phyloP scores from a whole-genome alignment of 768 basidiomycete genomes.

The Mycena belliarum region DNA sequence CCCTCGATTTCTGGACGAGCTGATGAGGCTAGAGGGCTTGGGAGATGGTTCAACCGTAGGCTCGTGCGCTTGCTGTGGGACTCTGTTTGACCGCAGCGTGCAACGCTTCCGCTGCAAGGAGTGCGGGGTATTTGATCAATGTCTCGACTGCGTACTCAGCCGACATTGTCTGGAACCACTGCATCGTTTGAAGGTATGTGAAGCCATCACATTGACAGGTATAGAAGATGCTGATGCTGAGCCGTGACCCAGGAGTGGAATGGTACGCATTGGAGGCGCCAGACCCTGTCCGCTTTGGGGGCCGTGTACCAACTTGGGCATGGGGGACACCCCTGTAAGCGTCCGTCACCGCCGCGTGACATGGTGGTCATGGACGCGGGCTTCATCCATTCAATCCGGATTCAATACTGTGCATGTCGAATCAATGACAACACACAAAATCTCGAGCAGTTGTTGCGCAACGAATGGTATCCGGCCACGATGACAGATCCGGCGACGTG shows the following conservation, averaged over 20 bases:
- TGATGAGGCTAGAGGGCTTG: background rate
- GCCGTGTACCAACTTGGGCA: too few relatives aligned
- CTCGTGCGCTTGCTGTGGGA: background rate
- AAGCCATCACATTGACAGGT: background rate
- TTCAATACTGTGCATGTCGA: too few relatives aligned
- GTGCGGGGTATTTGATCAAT: background rate
- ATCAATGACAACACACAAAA: too few relatives aligned
- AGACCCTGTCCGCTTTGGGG: too few relatives aligned
- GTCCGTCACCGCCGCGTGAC: too few relatives aligned
- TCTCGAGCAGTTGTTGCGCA: too few relatives aligned
- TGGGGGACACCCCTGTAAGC: too few relatives aligned
- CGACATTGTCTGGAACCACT: background rate
- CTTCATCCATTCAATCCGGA: too few relatives aligned
- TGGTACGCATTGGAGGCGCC: background rate
- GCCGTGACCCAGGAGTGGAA: background rate
- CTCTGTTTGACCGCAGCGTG: background rate
- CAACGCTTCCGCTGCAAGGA: background rate
- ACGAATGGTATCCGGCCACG: too few relatives aligned
- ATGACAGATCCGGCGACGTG: too few relatives aligned
- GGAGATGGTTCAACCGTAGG: background rate
- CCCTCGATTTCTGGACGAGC: background rate
- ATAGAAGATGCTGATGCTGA: too few relatives aligned
- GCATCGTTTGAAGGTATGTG: background rate
- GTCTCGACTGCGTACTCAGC: background rate
- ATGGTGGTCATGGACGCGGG: too few relatives aligned